Percentiles rank a stretch among this genome's conserved stretches.
phyloP scores from a whole-genome alignment of 2,329 filamentous ascomycete genomes.

The Ophiocordyceps camponoti-saundersi region DNA sequence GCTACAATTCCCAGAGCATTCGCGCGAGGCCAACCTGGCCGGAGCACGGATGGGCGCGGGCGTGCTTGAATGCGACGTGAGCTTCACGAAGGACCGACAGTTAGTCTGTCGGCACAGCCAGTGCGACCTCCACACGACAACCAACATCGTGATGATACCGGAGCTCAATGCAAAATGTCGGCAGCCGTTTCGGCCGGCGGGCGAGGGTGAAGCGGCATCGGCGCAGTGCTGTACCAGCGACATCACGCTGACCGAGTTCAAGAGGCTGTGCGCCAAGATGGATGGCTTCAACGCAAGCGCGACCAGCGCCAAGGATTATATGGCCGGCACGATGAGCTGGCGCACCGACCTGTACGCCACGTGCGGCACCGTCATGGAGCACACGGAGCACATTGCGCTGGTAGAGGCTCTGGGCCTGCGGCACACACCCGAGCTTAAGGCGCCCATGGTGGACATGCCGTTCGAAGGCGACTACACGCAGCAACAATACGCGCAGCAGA shows the following conservation, averaged over 20 bases:
- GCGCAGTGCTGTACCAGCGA: constrained; percentile 58
- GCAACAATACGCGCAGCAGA: constrained; percentile 44
- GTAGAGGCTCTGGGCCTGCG: constrained; percentile 40
- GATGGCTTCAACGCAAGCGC: constrained; percentile 44
- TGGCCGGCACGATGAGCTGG: constrained; percentile 40
- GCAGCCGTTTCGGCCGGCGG: constrained; percentile 39
- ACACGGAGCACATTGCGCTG: constrained; percentile 44
- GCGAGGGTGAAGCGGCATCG: constrained; percentile 29
- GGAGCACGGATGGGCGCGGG: constrained; percentile 52
- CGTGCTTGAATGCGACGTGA: constrained; percentile 50
- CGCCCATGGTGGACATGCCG: constrained; percentile 52
- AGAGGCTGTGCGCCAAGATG: constrained; percentile 54
- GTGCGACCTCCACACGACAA: constrained; percentile 53
- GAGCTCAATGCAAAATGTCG: constrained; percentile 48
- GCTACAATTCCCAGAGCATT: constrained; percentile 49
- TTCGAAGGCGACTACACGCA: constrained; percentile 49
- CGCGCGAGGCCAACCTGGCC: constrained; percentile 38
- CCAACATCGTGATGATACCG: constrained; percentile 45
- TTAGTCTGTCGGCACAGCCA: constrained; percentile 54
- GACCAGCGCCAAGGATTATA: constrained; percentile 38
- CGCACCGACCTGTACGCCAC: constrained; percentile 48
- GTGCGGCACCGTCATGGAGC: constrained; percentile 44
- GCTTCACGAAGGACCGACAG: constrained; percentile 45
- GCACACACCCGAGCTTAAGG: constrained; percentile 53
- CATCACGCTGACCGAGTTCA: constrained; percentile 51